Conservation (phyloP, 257 asterid species). For the Plantago ovata region DNA sequence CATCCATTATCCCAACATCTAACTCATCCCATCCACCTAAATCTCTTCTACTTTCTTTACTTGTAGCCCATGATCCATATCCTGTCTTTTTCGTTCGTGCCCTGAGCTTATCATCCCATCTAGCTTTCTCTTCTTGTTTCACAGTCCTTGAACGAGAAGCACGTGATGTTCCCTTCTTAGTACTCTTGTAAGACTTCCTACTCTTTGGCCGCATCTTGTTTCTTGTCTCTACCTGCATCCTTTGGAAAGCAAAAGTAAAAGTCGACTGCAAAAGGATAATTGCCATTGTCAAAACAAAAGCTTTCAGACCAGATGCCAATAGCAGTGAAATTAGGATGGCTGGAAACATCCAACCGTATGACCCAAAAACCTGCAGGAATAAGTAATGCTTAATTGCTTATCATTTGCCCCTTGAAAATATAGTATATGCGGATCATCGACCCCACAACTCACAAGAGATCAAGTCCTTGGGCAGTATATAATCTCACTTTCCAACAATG, state of each 20-base stretch:
- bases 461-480: too few relatives aligned
- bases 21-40: slow-evolving; percentile 89
- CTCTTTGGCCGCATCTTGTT: slow-evolving; percentile 29
- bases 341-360: slow-evolving; percentile 71
- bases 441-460: neutral
- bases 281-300: slow-evolving; percentile 73
- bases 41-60: slow-evolving; percentile 17
- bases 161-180: slow-evolving; percentile 30
- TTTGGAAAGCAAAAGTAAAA: slow-evolving; percentile 51
- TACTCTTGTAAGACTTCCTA: slow-evolving; percentile 12
- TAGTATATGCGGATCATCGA: neutral
- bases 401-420: too few relatives aligned
- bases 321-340: slow-evolving; percentile 44
- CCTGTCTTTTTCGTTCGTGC: slow-evolving; percentile 30
- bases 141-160: slow-evolving; percentile 31
- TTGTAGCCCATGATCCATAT: slow-evolving; percentile 46
- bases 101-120: slow-evolving; percentile 17
- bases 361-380: slow-evolving; percentile 64
- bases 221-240: slow-evolving; percentile 24
- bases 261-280: slow-evolving; percentile 68
- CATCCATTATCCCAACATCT: slow-evolving; percentile 28
- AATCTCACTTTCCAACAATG: too few relatives aligned
- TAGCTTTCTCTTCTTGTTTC: slow-evolving; percentile 23
- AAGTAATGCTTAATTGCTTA: too few relatives aligned
- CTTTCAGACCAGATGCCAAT: slow-evolving; percentile 62